A percentile compares a stretch with the other conserved stretches of the same genome.
Conservation (phyloP, 371 early-diverging fungal species). For the Zychaea mexicana region DNA sequence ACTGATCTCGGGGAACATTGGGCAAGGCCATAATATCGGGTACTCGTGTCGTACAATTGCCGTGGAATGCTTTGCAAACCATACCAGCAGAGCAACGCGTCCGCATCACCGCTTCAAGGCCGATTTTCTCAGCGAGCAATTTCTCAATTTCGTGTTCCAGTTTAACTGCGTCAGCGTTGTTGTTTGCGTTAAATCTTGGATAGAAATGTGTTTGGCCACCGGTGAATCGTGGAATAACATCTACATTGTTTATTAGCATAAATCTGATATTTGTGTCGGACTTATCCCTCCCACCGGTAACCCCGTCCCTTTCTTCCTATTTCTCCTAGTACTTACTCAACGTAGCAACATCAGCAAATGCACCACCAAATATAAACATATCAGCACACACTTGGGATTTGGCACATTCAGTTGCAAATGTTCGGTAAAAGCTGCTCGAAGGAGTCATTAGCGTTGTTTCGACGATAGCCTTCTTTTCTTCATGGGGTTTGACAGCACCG, state of each 20-base stretch:
- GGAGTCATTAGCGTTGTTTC: slow-evolving; percentile 61
- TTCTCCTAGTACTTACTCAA: slow-evolving; percentile 66
- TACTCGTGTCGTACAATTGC: slow-evolving; percentile 84
- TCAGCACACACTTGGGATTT: slow-evolving; percentile 82
- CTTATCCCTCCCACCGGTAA: background rate
- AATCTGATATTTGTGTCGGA: background rate
- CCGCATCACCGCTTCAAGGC: slow-evolving; percentile 88
- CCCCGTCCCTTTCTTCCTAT: too few species aligned
- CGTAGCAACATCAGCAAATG: slow-evolving; percentile 80
- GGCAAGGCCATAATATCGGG: slow-evolving; percentile 86
- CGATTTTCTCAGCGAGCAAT: slow-evolving; percentile 70
- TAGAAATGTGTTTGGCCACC: slow-evolving; percentile 89
- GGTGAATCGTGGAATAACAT: slow-evolving; percentile 78
- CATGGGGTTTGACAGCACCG: slow-evolving; percentile 68
- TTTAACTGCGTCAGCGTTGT: slow-evolving; percentile 67
- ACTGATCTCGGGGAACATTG: slow-evolving; percentile 85
- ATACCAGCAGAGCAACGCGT: slow-evolving; percentile 85
- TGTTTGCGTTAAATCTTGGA: slow-evolving; percentile 75
- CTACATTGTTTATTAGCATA: slow-evolving; percentile 21
- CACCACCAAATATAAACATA: slow-evolving; percentile 75
- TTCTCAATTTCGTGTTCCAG: slow-evolving; percentile 71
- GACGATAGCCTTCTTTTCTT: slow-evolving; percentile 56
- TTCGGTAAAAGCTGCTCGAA: slow-evolving; percentile 76
- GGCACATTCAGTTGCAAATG: slow-evolving; percentile 78
- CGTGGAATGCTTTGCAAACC: slow-evolving; percentile 75